Base-by-base conservation (phyloP, 2,329 filamentous ascomycete species). In the Trichoderma gracile region DNA sequence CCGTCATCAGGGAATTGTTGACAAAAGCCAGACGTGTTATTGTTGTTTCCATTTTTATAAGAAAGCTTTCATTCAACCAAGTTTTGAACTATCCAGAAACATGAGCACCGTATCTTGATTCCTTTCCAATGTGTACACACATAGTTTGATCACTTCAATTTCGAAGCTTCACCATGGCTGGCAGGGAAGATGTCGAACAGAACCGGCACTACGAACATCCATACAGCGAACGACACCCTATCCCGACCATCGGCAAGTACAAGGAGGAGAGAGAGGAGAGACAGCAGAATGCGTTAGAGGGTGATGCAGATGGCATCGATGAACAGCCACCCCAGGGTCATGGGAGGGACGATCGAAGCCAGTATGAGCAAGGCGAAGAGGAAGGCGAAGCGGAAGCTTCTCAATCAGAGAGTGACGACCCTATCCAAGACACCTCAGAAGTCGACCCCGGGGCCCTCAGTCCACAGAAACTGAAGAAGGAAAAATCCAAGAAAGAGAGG, bases 161-260 rank as follows among this genome's bases (percentile, higher is more conserved):
- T 15, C 9, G 42, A 46, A 46, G 58, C 49, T 33, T 38, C 40
- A 63, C 12, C 55, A 78, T 79, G 76, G 73, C 76, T 46, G 73
- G 72, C 67, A 71, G 69, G 63, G 74, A 77, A 53, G 77, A 79
- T 64, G 69, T 74, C 23, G 75, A 80, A 21, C 75, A 79, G 23
- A 70, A 70, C 25, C 73, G 74, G 50, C 74, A 77, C 63, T 78
- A 78, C 63, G 72, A 75, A 38, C 72, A 74, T 49, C 79, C 79
- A 2, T 81, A 81, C 68, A 79, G 75, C 57, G 76, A 76, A 42
- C 74, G 72, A 12, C 75, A 79, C 66, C 80, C 79, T 3, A 77
- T 82, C 33, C 82, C 82, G 8, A 84, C 81, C 30, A 75, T 84
- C 50, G 78, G 80, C 47, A 78, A 76, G 53, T 84, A 83, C 65